Evolutionary conservation across 2,329 filamentous ascomycete genomes (phyloP).

Genomic region (Exophiala lecanii-corni): DNA sequence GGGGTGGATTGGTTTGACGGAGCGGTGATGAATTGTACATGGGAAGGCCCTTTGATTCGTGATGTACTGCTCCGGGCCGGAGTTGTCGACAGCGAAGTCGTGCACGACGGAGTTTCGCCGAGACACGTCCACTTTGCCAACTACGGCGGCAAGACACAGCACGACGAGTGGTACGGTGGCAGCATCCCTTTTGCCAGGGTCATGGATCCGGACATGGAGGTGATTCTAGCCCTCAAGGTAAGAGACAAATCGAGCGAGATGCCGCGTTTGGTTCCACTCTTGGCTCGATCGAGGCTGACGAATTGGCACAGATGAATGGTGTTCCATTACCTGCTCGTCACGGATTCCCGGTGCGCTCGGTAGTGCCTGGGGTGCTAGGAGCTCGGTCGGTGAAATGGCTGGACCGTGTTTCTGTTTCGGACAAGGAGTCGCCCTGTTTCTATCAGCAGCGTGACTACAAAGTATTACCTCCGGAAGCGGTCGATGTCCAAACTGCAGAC

Average conservation of each 20-base stretch:
- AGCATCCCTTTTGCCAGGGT: conserved; percentile 48
- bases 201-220: conserved; percentile 41
- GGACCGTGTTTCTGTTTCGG: conserved; percentile 49
- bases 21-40: conserved; percentile 58
- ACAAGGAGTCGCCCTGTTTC: conserved; percentile 48
- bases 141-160: conserved; percentile 48
- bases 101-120: conserved; percentile 27
- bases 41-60: conserved; percentile 50
- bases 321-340: conserved; percentile 44
- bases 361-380: conserved; percentile 51
- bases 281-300: conserved; percentile 11
- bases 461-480: conserved; percentile 50
- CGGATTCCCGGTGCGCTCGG: conserved; percentile 49
- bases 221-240: conserved; percentile 47
- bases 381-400: conserved; percentile 56
- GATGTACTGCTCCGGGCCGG: conserved; percentile 49
- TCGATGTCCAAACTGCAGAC: conserved; percentile 46
- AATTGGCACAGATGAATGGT: conserved; percentile 44
- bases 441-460: conserved; percentile 60
- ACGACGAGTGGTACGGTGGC: conserved; percentile 56
- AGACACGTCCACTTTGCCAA: conserved; percentile 55
- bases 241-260: conserved; percentile 7
- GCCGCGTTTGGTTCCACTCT: no score
- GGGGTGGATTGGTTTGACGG: conserved; percentile 59
- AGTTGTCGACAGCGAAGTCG: conserved; percentile 31